Evolutionary conservation across 2,329 filamentous ascomycete genomes (phyloP).

Genomic region (Nothophaeocryptopus gaeumannii): DNA sequence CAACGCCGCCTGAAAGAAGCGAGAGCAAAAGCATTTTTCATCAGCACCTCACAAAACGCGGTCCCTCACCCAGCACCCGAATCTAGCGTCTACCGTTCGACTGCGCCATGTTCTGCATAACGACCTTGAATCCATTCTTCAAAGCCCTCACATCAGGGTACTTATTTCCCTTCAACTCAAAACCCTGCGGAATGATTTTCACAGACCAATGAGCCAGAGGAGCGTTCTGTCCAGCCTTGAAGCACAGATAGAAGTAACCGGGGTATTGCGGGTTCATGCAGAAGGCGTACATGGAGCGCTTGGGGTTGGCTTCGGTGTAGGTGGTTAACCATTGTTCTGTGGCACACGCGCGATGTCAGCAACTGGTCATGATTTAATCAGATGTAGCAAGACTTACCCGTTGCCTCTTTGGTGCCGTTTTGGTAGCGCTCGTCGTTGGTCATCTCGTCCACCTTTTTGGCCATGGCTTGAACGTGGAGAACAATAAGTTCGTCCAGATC

Average conservation of each 20-base stretch:
- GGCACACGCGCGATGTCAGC: constrained; percentile 7
- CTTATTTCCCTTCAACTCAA: constrained; percentile 80
- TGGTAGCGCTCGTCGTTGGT: constrained; percentile 94
- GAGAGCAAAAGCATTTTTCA: too few species aligned
- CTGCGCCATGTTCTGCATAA: constrained; percentile 39
- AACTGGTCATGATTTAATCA: constrained; percentile 6
- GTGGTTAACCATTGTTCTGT: constrained; percentile 92
- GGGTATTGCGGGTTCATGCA: constrained; percentile 89
- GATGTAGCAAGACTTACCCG: constrained; percentile 63
- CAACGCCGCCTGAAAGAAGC: too few species aligned
- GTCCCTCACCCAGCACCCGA: not conserved
- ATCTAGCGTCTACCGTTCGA: constrained; percentile 20
- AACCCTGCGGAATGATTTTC: constrained; percentile 88
- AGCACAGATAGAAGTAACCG: constrained; percentile 93
- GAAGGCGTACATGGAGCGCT: constrained; percentile 89
- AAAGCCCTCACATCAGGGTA: constrained; percentile 94
- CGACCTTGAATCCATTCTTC: constrained; percentile 94
- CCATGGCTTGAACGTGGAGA: constrained; percentile 96
- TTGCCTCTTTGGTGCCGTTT: constrained; percentile 71
- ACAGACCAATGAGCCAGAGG: constrained; percentile 76
- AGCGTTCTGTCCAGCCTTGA: constrained; percentile 81
- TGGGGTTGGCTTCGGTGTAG: constrained; percentile 94
- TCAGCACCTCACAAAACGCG: too few species aligned
- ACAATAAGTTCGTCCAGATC: constrained; percentile 98
- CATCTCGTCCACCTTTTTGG: constrained; percentile 94